phyloP scores from a whole-genome alignment of 83 land plant species.

The Thuja plicata region DNA sequence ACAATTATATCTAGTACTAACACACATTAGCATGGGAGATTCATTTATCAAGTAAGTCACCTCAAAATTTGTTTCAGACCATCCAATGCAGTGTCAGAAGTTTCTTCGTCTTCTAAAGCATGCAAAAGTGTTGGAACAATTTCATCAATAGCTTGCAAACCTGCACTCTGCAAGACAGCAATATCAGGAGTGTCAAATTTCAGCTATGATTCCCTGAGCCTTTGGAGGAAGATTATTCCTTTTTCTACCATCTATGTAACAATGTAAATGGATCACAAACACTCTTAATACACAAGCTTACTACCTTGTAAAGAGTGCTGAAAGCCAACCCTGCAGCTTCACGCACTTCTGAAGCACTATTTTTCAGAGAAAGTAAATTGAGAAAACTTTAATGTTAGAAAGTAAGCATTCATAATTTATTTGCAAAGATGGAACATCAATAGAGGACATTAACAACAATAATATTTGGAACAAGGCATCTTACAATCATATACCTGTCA shows the following conservation, averaged over 20 bases:
- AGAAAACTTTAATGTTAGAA: not conserved
- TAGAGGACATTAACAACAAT: not conserved
- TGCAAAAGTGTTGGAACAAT: slow-evolving; percentile 96
- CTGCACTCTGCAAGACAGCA: slow-evolving; percentile 80
- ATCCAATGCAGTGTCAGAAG: slow-evolving; percentile 97
- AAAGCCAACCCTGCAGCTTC: slow-evolving; percentile 98
- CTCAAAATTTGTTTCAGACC: slow-evolving; percentile 98
- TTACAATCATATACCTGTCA: slow-evolving; percentile 73
- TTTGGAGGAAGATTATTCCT: no score
- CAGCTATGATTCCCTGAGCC: not conserved
- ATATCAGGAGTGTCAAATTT: slow-evolving; percentile 5
- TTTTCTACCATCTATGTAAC: not conserved
- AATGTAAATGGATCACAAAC: not conserved
- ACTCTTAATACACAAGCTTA: not conserved
- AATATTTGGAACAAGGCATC: not conserved
- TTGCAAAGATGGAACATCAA: not conserved
- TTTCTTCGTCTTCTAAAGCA: slow-evolving; percentile 86
- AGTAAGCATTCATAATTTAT: not conserved
- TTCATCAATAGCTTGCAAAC: slow-evolving; percentile 99
- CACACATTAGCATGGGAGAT: not conserved
- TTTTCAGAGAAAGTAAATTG: not conserved
- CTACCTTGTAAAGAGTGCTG: slow-evolving; percentile 97
- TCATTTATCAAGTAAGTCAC: slow-evolving; percentile 28
- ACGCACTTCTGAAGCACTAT: slow-evolving; percentile 85
- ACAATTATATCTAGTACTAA: not conserved